Evolutionary conservation across 805 yeast genomes (phyloP).

Genomic region (Geotrichum ghanense): DNA sequence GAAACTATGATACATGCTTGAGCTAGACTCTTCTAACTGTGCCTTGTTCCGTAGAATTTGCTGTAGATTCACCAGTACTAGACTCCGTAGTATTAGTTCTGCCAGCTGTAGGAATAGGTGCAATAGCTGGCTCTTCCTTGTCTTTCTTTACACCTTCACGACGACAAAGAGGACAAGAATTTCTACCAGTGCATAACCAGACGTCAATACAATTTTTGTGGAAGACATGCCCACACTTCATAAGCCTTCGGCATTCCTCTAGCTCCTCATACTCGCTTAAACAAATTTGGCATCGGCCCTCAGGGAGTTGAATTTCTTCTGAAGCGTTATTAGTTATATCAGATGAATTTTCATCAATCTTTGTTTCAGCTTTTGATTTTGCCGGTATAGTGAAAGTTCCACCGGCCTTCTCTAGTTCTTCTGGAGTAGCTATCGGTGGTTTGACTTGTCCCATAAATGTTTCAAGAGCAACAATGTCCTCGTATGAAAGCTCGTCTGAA

Average conservation of each 20-base stretch:
- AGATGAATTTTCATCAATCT: slow-evolving; percentile 2
- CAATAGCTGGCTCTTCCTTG: slow-evolving; percentile 7
- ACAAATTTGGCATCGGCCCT: slow-evolving; percentile 33
- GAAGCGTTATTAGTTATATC: slow-evolving; percentile 1
- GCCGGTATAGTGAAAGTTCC: slow-evolving; percentile 23
- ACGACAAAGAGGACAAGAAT: slow-evolving; percentile 50
- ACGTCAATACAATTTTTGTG: slow-evolving; percentile 48
- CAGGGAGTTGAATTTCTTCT: slow-evolving; percentile 11
- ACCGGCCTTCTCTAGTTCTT: slow-evolving; percentile 32
- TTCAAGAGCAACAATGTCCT: slow-evolving; percentile 37
- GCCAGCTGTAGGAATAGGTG: slow-evolving; percentile 5
- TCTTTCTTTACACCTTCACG: slow-evolving; percentile 29
- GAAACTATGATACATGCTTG: no score
- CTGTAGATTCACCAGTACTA: slow-evolving; percentile 14
- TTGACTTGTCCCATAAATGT: slow-evolving; percentile 36
- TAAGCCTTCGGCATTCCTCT: slow-evolving; percentile 36
- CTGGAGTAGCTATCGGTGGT: slow-evolving; percentile 32
- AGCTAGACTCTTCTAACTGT: not conserved
- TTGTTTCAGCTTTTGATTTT: not conserved
- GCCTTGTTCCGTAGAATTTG: slow-evolving; percentile 6
- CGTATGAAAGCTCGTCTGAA: slow-evolving; percentile 40
- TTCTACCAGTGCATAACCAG: slow-evolving; percentile 43
- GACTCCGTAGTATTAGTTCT: slow-evolving; percentile 8
- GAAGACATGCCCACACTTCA: slow-evolving; percentile 38
- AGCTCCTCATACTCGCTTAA: slow-evolving; percentile 35